Evolutionary conservation across 371 early-diverging fungal species (phyloP).

Genomic region (Lichtheimia corymbifera): DNA sequence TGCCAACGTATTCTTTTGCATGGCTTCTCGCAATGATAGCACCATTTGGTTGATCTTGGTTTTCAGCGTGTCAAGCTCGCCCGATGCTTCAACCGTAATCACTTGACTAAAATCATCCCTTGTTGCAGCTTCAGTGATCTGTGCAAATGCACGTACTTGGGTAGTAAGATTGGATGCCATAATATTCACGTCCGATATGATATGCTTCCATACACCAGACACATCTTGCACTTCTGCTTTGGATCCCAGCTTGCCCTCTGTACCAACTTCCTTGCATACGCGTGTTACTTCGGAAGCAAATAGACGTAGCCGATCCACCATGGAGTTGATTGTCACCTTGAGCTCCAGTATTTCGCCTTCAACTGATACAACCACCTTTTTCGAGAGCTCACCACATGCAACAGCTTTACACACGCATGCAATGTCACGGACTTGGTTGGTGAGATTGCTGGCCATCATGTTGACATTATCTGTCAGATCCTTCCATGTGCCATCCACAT

Average conservation of each 20-base stretch:
- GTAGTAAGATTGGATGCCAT: slow-evolving; percentile 51
- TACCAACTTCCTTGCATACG: slow-evolving; percentile 48
- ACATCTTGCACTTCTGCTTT: slow-evolving; percentile 43
- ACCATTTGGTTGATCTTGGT: slow-evolving; percentile 73
- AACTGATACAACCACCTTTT: slow-evolving; percentile 27
- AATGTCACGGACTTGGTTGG: slow-evolving; percentile 54
- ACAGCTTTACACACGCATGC: slow-evolving; percentile 57
- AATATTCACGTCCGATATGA: slow-evolving; percentile 49
- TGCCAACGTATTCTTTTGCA: slow-evolving; percentile 63
- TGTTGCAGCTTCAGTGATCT: slow-evolving; percentile 54
- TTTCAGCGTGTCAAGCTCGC: slow-evolving; percentile 71
- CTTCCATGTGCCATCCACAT: slow-evolving; percentile 72
- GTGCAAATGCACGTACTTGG: slow-evolving; percentile 57
- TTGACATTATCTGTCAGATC: slow-evolving; percentile 68
- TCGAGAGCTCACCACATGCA: slow-evolving; percentile 49
- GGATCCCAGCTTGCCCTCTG: slow-evolving; percentile 44
- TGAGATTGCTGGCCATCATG: slow-evolving; percentile 56
- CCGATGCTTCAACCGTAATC: slow-evolving; percentile 66
- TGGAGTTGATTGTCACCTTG: slow-evolving; percentile 41
- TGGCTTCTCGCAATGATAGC: slow-evolving; percentile 58
- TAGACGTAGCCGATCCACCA: slow-evolving; percentile 46
- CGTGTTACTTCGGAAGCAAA: slow-evolving; percentile 46
- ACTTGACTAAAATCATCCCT: slow-evolving; percentile 61
- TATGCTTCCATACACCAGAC: slow-evolving; percentile 50
- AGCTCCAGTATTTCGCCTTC: slow-evolving; percentile 40